Percentiles rank a stretch among this genome's conserved stretches.
These are phyloP conservation scores for Gyromitra esculenta DNA, from an alignment of 2,329 filamentous ascomycete genomes.

Conservation along the genomic window DNA sequence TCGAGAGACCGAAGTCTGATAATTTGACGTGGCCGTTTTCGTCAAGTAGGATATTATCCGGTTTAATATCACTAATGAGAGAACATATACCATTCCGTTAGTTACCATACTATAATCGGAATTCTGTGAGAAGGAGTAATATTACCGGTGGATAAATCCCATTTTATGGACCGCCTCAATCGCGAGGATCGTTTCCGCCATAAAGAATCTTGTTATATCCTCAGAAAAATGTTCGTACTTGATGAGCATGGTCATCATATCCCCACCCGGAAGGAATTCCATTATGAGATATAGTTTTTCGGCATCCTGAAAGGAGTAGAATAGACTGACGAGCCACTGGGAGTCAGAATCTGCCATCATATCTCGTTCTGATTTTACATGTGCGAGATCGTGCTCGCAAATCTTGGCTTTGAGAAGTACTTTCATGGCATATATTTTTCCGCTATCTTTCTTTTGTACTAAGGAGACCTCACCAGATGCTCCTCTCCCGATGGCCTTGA, in stretches of 20 bases:
- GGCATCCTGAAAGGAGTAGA: constrained; percentile 94
- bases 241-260: constrained; percentile 99
- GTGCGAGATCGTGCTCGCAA: constrained; percentile 98
- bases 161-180: constrained; percentile 98
- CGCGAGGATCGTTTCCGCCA: constrained; percentile 94
- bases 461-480: constrained; percentile 98
- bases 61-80: constrained; percentile 88
- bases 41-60: constrained; percentile 96
- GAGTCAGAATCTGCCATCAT: constrained; percentile 98
- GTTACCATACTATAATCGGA: background rate
- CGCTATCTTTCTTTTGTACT: constrained; percentile 93
- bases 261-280: constrained; percentile 97
- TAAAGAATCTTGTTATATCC: constrained; percentile 98
- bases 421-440: constrained; percentile 97
- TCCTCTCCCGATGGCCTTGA: constrained; percentile 98
- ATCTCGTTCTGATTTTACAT: constrained; percentile 95
- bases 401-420: constrained; percentile 98
- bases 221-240: constrained; percentile 99
- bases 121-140: background rate
- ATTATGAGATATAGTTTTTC: constrained; percentile 98
- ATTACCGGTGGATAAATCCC: constrained; percentile 95
- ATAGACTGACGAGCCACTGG: constrained; percentile 97
- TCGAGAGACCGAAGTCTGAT: constrained; percentile 97
- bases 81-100: constrained; percentile 55
- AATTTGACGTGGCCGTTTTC: constrained; percentile 96